Evolutionary conservation across 345 rosid genomes (phyloP).

Genomic region (Gossypium arboreum): DNA sequence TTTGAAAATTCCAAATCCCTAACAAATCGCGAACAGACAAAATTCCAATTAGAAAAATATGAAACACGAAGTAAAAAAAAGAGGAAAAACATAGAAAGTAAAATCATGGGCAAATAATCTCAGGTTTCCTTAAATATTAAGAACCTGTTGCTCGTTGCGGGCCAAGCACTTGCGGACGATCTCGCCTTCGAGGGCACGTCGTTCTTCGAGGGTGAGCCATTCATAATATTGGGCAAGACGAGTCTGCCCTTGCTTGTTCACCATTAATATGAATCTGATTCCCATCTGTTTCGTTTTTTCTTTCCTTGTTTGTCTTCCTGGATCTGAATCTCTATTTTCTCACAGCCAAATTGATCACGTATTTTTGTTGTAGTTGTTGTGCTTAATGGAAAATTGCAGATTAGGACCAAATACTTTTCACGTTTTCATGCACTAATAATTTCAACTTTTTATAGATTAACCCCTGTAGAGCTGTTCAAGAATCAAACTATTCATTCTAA

Average conservation of each 20-base stretch:
- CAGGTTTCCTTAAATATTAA: not conserved
- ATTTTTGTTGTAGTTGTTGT: not conserved
- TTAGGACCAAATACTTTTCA: too few relatives aligned
- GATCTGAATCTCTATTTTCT: not conserved
- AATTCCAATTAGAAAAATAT: not conserved
- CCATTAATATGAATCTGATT: conserved; percentile 95
- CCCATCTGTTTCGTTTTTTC: conserved; percentile 45
- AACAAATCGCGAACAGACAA: not conserved
- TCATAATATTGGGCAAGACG: conserved; percentile 98
- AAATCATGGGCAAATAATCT: not conserved
- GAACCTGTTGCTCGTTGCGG: conserved; percentile 72
- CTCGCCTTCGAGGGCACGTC: conserved; percentile 96
- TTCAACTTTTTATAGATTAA: not conserved
- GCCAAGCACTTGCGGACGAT: conserved; percentile 99
- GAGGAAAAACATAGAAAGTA: not conserved
- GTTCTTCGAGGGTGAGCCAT: conserved; percentile 97
- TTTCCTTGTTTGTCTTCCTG: not conserved
- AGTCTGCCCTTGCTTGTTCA: conserved; percentile 99
- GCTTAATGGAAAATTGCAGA: not conserved
- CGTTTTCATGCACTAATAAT: not conserved
- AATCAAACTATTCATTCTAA: too few relatives aligned
- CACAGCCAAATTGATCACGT: not conserved
- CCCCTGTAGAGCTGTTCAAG: not conserved
- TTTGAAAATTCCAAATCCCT: not conserved
- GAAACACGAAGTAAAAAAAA: not conserved